These are phyloP conservation scores for Solanum gracilifrons DNA, from an alignment of 257 asterid genomes.

Conservation along the genomic window DNA sequence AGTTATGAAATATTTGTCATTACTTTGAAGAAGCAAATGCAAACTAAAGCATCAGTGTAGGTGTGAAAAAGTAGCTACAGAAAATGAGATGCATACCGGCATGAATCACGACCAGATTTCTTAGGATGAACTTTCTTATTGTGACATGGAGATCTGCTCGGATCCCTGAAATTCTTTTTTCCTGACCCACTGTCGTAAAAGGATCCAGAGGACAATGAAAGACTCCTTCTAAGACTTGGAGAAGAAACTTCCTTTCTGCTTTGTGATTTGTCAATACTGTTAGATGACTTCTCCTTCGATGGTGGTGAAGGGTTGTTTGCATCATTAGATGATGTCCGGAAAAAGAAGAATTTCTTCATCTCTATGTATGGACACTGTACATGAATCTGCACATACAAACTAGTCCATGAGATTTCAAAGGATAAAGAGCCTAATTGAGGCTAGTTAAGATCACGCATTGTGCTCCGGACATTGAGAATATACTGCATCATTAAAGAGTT, in stretches of 20 bases:
- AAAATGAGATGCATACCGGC: slow-evolving; percentile 33
- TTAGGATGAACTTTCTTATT: slow-evolving; percentile 34
- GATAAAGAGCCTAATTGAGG: not conserved
- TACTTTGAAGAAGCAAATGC: not conserved
- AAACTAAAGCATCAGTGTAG: not conserved
- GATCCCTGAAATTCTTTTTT: slow-evolving; percentile 24
- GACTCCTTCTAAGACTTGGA: slow-evolving; percentile 78
- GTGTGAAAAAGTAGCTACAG: not conserved
- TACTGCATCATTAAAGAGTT: not conserved
- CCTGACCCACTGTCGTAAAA: slow-evolving; percentile 34
- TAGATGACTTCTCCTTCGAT: slow-evolving; percentile 43
- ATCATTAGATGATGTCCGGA: slow-evolving; percentile 52
- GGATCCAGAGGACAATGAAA: slow-evolving; percentile 75
- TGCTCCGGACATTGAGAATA: not conserved
- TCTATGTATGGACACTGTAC: slow-evolving; percentile 13
- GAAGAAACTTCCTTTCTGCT: slow-evolving; percentile 33
- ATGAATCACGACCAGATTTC: slow-evolving; percentile 37
- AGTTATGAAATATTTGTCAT: not conserved
- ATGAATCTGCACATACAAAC: slow-evolving; percentile 8
- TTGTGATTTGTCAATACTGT: slow-evolving; percentile 27
- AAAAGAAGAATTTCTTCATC: slow-evolving; percentile 92
- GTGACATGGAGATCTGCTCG: slow-evolving; percentile 49
- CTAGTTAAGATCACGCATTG: not conserved
- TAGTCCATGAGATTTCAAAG: not conserved
- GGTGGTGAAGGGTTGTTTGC: slow-evolving; percentile 42